Conservation (phyloP, 2,329 filamentous ascomycete genomes). For the Verruconis gallopava region DNA sequence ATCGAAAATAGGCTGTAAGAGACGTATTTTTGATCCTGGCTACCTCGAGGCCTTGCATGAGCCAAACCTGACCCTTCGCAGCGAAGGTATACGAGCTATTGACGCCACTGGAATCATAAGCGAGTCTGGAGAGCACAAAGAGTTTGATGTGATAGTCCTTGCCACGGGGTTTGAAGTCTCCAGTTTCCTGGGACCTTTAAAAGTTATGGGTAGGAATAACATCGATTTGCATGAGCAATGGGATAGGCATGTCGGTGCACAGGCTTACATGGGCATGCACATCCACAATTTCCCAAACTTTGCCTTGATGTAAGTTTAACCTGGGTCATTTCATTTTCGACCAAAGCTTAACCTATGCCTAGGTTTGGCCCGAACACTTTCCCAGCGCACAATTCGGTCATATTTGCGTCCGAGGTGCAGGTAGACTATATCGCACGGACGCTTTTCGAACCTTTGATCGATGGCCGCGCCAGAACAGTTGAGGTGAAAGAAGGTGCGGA, state of each 20-base stretch:
- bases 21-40: constrained; percentile 47
- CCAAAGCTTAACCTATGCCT: background rate
- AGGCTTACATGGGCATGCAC: constrained; percentile 46
- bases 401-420: constrained; percentile 21
- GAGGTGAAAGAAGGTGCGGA: constrained; percentile 25
- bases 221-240: background rate
- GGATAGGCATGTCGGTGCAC: constrained; percentile 41
- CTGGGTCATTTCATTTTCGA: background rate
- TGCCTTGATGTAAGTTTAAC: constrained; percentile 41
- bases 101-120: constrained; percentile 15
- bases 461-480: constrained; percentile 20
- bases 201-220: background rate
- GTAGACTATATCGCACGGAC: constrained; percentile 19
- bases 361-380: constrained; percentile 47
- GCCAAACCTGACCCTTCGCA: background rate
- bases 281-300: constrained; percentile 52
- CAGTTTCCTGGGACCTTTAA: constrained; percentile 14
- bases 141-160: constrained; percentile 23
- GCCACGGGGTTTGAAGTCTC: constrained; percentile 24
- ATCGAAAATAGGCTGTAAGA: no score
- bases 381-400: constrained; percentile 22
- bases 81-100: background rate
- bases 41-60: background rate
- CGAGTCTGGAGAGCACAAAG: constrained; percentile 10
- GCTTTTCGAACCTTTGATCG: constrained; percentile 22